Conservation (phyloP, 495 filamentous ascomycete species). For the Trichoderma erinaceum region DNA sequence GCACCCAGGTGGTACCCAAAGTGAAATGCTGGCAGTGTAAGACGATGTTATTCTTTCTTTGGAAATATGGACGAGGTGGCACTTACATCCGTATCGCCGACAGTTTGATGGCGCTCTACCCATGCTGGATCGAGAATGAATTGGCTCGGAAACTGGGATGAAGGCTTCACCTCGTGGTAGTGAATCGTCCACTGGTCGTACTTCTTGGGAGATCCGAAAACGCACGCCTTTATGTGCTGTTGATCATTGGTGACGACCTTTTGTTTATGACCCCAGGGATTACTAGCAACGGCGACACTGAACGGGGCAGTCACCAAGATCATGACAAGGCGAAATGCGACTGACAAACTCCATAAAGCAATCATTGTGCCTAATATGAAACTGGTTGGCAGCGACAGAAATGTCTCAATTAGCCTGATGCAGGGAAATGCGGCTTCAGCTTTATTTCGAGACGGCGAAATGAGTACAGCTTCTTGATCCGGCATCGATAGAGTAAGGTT, state of each 20-base stretch:
- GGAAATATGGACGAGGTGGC: background rate
- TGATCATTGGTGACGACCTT: background rate
- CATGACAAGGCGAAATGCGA: background rate
- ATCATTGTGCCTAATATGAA: background rate
- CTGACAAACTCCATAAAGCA: no score
- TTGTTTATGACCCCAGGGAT: background rate
- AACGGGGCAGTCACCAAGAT: background rate
- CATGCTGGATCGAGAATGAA: background rate
- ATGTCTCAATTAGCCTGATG: background rate
- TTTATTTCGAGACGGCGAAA: background rate
- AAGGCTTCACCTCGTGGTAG: constrained; percentile 4
- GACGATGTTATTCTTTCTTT: background rate
- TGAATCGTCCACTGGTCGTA: constrained; percentile 4
- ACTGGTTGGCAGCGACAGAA: background rate
- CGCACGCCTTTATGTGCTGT: background rate
- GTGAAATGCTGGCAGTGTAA: background rate
- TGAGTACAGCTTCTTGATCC: background rate
- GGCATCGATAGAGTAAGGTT: background rate
- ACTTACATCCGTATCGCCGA: background rate
- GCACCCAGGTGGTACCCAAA: background rate
- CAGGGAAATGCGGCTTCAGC: background rate
- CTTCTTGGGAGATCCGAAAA: background rate
- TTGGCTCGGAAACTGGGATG: background rate
- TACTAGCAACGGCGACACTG: background rate
- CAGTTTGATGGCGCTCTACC: background rate